phyloP scores from a whole-genome alignment of 2,329 filamentous ascomycete species.

The Colletotrichum camelliae region DNA sequence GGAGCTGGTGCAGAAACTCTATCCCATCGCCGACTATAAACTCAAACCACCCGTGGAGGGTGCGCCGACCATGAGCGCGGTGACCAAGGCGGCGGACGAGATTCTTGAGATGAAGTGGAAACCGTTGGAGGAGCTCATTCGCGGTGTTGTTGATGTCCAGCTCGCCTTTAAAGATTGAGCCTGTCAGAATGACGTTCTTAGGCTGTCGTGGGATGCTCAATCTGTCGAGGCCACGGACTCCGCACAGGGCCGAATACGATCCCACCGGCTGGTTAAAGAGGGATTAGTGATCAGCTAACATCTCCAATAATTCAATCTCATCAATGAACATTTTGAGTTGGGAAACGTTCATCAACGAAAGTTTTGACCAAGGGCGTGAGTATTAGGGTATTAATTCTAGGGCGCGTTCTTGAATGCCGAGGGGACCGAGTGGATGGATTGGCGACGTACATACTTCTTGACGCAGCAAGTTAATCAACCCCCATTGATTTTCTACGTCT shows the following conservation, averaged over 20 bases:
- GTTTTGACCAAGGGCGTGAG: neutral
- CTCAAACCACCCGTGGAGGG: neutral
- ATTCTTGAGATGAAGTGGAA: neutral
- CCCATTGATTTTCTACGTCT: too few relatives aligned
- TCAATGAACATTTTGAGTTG: accelerated
- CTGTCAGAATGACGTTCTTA: neutral
- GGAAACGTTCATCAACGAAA: accelerated
- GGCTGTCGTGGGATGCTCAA: neutral
- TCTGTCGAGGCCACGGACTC: neutral
- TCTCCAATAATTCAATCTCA: accelerated
- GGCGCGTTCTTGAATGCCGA: neutral
- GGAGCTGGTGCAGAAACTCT: neutral
- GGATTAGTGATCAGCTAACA: neutral
- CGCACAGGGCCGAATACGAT: neutral
- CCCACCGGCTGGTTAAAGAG: neutral
- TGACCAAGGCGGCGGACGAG: neutral
- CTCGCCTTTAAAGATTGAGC: neutral
- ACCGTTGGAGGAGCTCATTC: neutral
- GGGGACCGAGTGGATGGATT: neutral
- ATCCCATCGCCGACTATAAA: neutral
- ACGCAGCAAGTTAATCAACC: too few relatives aligned
- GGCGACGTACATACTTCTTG: neutral
- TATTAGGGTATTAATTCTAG: accelerated
- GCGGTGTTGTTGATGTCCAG: neutral
- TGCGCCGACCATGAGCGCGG: neutral